Conservation (phyloP, 805 yeast genomes). For the Groenewaldozyma salmanticensis region DNA sequence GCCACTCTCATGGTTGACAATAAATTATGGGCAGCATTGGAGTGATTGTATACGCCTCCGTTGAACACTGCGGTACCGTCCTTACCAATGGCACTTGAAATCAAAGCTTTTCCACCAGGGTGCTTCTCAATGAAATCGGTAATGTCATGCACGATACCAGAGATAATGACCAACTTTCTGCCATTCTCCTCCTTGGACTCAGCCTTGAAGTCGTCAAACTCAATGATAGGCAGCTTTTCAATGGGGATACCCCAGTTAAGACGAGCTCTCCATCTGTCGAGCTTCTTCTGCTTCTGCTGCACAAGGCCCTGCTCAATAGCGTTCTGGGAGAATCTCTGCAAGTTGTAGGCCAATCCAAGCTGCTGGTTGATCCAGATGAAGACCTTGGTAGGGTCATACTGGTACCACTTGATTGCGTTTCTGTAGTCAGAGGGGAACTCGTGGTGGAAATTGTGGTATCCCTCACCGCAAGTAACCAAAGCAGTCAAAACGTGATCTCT, state of each 20-base stretch:
- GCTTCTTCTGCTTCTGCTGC: constrained; percentile 71
- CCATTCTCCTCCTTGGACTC: constrained; percentile 33
- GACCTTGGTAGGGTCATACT: constrained; percentile 85
- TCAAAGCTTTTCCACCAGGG: constrained; percentile 83
- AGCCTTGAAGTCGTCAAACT: constrained; percentile 43
- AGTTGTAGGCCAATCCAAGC: constrained; percentile 49
- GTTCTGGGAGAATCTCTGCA: constrained; percentile 47
- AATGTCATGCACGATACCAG: constrained; percentile 88
- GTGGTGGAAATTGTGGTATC: constrained; percentile 88
- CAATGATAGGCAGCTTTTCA: constrained; percentile 66
- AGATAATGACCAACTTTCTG: constrained; percentile 66
- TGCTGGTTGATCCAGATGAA: constrained; percentile 42
- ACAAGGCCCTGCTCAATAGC: constrained; percentile 62
- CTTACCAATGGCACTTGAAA: constrained; percentile 75
- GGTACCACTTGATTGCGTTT: constrained; percentile 58
- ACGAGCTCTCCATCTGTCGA: constrained; percentile 66
- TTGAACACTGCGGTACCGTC: constrained; percentile 92
- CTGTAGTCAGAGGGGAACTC: constrained; percentile 90
- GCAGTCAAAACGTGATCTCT: constrained; percentile 56
- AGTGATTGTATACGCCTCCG: constrained; percentile 90
- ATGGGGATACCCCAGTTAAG: constrained; percentile 94
- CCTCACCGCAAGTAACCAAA: constrained; percentile 76
- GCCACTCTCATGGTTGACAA: constrained; percentile 93
- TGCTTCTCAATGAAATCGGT: constrained; percentile 86
- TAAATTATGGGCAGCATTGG: constrained; percentile 86